These are phyloP conservation scores for Agaricus blazei DNA, from an alignment of 768 basidiomycete genomes.

Conservation along the genomic window DNA sequence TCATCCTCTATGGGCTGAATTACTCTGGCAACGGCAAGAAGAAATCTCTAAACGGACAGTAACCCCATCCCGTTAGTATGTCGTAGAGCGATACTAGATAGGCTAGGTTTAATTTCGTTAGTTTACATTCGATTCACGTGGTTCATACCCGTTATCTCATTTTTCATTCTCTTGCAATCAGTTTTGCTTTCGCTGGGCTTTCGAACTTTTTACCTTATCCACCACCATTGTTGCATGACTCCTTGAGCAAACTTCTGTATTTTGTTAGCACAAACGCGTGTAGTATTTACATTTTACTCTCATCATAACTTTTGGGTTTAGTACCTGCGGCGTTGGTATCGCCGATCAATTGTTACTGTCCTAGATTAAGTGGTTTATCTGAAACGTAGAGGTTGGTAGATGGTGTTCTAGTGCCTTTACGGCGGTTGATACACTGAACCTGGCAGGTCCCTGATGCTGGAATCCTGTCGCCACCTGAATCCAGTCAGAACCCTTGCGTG, in stretches of 20 bases:
- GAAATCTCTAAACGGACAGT: slow-evolving; percentile 31
- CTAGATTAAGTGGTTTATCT: no score
- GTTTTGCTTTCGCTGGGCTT: not conserved
- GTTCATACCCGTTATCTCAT: not conserved
- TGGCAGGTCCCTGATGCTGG: no score
- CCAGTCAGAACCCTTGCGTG: no score
- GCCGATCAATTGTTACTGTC: no score
- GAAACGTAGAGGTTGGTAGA: no score
- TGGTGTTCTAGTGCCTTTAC: no score
- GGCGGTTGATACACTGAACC: no score
- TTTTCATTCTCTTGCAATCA: not conserved
- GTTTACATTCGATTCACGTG: not conserved
- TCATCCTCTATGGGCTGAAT: slow-evolving; percentile 90
- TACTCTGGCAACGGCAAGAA: slow-evolving; percentile 79
- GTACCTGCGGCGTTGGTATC: no score
- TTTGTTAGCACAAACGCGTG: slow-evolving; percentile 6
- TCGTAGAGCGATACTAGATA: not conserved
- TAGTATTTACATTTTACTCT: not conserved
- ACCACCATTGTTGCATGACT: slow-evolving; percentile 1
- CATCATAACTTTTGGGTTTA: not conserved
- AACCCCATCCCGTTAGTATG: not conserved
- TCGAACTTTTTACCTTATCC: slow-evolving; percentile 4
- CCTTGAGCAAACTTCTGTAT: slow-evolving; percentile 8
- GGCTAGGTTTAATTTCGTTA: no score
- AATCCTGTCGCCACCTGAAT: no score